phyloP scores from a whole-genome alignment of 257 asterid genomes.

The Forsythia viridissima region DNA sequence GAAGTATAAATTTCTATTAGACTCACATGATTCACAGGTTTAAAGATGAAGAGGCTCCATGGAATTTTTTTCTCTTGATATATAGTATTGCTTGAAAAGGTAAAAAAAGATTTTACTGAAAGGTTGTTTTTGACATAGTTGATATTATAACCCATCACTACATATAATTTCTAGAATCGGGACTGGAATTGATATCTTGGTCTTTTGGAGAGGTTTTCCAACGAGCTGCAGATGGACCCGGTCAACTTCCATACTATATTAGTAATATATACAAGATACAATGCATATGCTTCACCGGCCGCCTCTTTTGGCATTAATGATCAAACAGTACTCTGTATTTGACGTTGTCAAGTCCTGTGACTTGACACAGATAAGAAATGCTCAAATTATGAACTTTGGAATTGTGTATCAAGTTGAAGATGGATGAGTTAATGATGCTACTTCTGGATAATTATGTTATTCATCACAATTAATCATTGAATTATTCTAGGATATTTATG shows the following conservation, averaged over 20 bases:
- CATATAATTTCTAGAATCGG: not conserved
- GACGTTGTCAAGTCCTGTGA: not conserved
- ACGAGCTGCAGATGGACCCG: not conserved
- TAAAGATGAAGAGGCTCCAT: conserved; percentile 7
- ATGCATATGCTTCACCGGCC: not conserved
- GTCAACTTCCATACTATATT: not conserved
- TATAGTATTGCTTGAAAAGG: not conserved
- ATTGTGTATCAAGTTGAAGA: not conserved
- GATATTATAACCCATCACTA: not conserved
- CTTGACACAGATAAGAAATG: not conserved
- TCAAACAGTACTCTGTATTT: not conserved
- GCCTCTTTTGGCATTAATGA: not conserved
- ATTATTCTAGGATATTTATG: too few relatives aligned
- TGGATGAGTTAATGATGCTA: not conserved
- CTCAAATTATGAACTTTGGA: not conserved
- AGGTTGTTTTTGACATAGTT: not conserved
- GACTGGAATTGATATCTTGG: not conserved
- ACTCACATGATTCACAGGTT: not conserved
- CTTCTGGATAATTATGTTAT: too few relatives aligned
- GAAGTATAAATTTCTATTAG: conserved; percentile 1
- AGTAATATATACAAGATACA: not conserved
- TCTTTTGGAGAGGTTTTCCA: not conserved
- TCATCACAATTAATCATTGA: too few relatives aligned
- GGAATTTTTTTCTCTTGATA: not conserved
- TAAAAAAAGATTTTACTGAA: not conserved